phyloP scores from a whole-genome alignment of 75 land plant genomes.

The Sequoia sempervirens region DNA sequence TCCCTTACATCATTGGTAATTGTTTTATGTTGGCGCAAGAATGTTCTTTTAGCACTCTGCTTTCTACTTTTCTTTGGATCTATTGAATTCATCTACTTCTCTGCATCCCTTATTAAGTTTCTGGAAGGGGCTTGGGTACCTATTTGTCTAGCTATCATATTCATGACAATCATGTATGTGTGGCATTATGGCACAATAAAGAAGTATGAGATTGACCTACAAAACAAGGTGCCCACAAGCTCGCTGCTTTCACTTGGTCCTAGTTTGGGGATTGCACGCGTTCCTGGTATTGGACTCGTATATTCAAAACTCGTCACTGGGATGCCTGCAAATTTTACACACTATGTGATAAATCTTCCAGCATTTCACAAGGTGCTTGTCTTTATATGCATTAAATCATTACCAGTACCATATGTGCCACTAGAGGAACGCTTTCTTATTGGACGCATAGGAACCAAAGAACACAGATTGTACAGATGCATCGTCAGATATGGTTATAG shows the following conservation, averaged over 20 bases:
- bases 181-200: constrained; percentile 46
- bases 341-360: constrained; percentile 42
- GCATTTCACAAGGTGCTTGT: constrained; percentile 38
- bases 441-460: constrained; percentile 44
- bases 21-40: constrained; percentile 55
- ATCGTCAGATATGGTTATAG: constrained; percentile 44
- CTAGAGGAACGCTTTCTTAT: constrained; percentile 39
- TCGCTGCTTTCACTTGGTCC: constrained; percentile 35
- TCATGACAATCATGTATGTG: constrained; percentile 38
- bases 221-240: constrained; percentile 36
- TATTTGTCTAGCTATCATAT: constrained; percentile 29
- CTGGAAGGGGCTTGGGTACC: constrained; percentile 49
- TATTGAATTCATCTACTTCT: constrained; percentile 33
- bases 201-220: constrained; percentile 44
- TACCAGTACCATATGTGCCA: constrained; percentile 44
- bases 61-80: constrained; percentile 56
- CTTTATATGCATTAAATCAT: constrained; percentile 40
- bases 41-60: constrained; percentile 36
- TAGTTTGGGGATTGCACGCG: constrained; percentile 39
- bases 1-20: constrained; percentile 75
- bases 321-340: constrained; percentile 36
- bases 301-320: constrained; percentile 40
- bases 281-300: constrained; percentile 40
- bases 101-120: constrained; percentile 36
- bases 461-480: constrained; percentile 35